Evolutionary conservation across 2,329 filamentous ascomycete genomes (phyloP), one percentile per base, ranked within the genome.

Genomic region (Nemania bipapillata): DNA sequence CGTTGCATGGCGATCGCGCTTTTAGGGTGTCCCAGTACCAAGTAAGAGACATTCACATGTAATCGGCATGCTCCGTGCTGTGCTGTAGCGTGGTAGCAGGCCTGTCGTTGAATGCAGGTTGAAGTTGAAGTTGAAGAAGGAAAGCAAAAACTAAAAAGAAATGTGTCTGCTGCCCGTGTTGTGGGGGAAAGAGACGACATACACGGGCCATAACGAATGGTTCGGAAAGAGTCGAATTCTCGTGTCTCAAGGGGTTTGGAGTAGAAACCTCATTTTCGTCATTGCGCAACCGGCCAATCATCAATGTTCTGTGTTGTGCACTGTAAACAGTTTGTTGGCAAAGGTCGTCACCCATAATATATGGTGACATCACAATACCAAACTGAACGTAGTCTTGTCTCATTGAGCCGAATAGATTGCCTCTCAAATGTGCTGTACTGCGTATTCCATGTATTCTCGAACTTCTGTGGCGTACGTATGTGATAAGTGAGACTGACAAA

Each of bases 1-100:
- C 57, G 60, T 30, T 71, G 66, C 69, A 71, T 69, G 53, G 69
- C 30, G 47, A 65, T 66, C 32, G 42, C 56, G 56, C 47, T 30
- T 60, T 54, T 50, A 42, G 54, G 24, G 47, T 20, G 20, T 47
- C 35, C 45, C 20, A 58, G 42, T 62, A 45, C 50, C 56, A 52
- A 62, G 40, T 26, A 62, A 35, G n/a, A 56, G 53, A 52, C 22
- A 57, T n/a, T 17, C 5, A 42, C 26, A 50, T 40, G 24, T 11
- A 28, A 49, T 24, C 28, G 58, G 66, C 58, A 65, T 58, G 47
- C 56, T 53, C 55, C 53, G 47, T 59, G 58, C 57, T 40, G 57
- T 63, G 50, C 26, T 61, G 49, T 54, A 62, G 50, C 50, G 50
- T 56, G 40, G 50, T 56, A 28, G 50, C 40, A 28, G 42, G 47